Evolutionary conservation across 192 early-diverging fungal genomes (phyloP), one percentile per base, ranked within the genome.

Genomic region (Podila minutissima): DNA sequence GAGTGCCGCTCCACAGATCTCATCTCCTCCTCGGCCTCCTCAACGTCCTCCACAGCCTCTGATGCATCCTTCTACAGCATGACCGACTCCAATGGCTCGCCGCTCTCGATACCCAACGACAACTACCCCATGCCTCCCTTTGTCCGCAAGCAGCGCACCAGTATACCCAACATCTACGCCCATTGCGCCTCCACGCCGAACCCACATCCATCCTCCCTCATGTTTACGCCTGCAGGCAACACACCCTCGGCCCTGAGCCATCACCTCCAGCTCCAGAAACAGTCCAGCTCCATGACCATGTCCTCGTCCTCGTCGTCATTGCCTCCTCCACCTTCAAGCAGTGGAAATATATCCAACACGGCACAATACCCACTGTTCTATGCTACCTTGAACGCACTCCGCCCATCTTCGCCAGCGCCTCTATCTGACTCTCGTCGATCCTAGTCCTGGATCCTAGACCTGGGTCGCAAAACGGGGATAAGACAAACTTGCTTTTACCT

Each of bases 131-230:
- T 81, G 77, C 77, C 70, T 1, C 77, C 77, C 17, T 73, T 81
- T 57, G 58, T 81, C 46, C 77, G 77, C 24, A 81, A 81, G 67
- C 71, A 81, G 49, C 60, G 77, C 62, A 73, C 77, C 28, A 81
- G 77, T 46, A 81, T 81, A 81, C 77, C 77, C 70, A 81, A 81
- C 37, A 81, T 81, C 33, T 81, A 81, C 55, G 71, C 67, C 12
- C 77, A 81, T 31, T 81, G 77, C 10, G 68, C 77, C 11, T 68
- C 66, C 10, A 81, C 72, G 20, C 67, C 71, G 2, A 81, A 81
- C 53, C 77, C 77, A 53, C 71, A 64, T 24, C 32, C 62, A 0
- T 59, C 28, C 26, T 48, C 48, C 2, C 62, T 60, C 31, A 67
- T 69, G 33, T 69, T 66, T 57, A 35, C 46, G 28, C 69, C 58